Evolutionary conservation across 495 filamentous ascomycete genomes (phyloP).

Genomic region (Collariella sp.): DNA sequence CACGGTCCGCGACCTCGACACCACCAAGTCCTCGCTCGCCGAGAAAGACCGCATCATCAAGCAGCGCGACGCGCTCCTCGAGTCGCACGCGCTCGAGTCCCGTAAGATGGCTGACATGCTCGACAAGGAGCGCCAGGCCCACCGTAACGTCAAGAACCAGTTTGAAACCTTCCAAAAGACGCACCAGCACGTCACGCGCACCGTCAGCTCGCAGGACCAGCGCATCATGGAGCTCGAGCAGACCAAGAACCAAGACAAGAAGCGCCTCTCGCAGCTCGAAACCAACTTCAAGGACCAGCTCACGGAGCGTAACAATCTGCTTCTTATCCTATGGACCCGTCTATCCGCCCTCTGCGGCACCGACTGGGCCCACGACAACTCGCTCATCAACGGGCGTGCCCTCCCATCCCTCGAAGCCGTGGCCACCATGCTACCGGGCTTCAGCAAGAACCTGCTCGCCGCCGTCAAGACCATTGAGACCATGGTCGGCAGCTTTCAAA

Average conservation of each 20-base stretch:
- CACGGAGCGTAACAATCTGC: slow-evolving; percentile 77
- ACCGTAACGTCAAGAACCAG: slow-evolving; percentile 73
- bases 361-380: slow-evolving; percentile 88
- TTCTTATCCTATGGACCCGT: slow-evolving; percentile 79
- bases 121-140: slow-evolving; percentile 80
- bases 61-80: slow-evolving; percentile 85
- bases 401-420: slow-evolving; percentile 75
- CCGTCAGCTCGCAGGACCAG: slow-evolving; percentile 71
- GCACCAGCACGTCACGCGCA: slow-evolving; percentile 73
- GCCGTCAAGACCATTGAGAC: slow-evolving; percentile 84
- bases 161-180: slow-evolving; percentile 82
- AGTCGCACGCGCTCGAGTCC: slow-evolving; percentile 77
- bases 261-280: slow-evolving; percentile 64
- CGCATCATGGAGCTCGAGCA: slow-evolving; percentile 79
- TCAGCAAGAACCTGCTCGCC: slow-evolving; percentile 76
- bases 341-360: slow-evolving; percentile 76
- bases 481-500: slow-evolving; percentile 71
- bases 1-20: slow-evolving; percentile 72
- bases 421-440: slow-evolving; percentile 68
- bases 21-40: slow-evolving; percentile 59
- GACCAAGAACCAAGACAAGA: slow-evolving; percentile 60
- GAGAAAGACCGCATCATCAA: slow-evolving; percentile 86
- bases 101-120: slow-evolving; percentile 78
- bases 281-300: slow-evolving; percentile 75
- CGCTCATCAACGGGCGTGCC: slow-evolving; percentile 74